phyloP scores from a whole-genome alignment of 495 filamentous ascomycete species.

The Melanomma pulvis-pyrius region DNA sequence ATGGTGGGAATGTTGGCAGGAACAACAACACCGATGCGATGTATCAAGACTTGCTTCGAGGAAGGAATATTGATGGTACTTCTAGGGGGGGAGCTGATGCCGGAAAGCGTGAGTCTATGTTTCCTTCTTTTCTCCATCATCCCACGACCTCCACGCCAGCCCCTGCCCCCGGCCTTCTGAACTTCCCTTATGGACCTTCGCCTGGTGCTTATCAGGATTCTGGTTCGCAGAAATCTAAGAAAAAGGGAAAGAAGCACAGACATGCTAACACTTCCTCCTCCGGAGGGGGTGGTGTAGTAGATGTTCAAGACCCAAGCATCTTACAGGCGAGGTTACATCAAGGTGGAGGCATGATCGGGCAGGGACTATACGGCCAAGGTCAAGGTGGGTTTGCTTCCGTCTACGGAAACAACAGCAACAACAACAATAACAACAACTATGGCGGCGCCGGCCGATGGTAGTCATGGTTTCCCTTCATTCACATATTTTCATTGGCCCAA shows the following conservation, averaged over 20 bases:
- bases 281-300: conserved; percentile 94
- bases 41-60: conserved; percentile 75
- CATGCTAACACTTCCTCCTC: conserved; percentile 99
- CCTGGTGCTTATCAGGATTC: conserved; percentile 80
- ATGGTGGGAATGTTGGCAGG: conserved; percentile 64
- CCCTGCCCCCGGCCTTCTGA: conserved; percentile 83
- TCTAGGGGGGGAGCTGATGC: conserved; percentile 74
- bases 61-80: conserved; percentile 54
- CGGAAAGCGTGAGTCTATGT: conserved; percentile 92
- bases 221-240: conserved; percentile 92
- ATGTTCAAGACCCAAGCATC: conserved; percentile 99
- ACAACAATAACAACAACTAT: conserved; percentile 35
- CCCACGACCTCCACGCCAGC: conserved; percentile 79
- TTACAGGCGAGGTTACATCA: conserved; percentile 97
- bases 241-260: conserved; percentile 99
- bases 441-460: conserved; percentile 73
- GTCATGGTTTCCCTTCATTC: conserved; percentile 45
- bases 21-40: conserved; percentile 77
- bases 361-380: conserved; percentile 87
- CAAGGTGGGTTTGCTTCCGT: conserved; percentile 98
- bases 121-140: conserved; percentile 80
- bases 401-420: conserved; percentile 52
- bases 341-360: conserved; percentile 72
- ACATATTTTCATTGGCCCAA: conserved; percentile 16
- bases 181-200: conserved; percentile 86